Evolutionary conservation across 169 alveolate genomes (phyloP).

Genomic region (Cryptosporidium sp.): DNA sequence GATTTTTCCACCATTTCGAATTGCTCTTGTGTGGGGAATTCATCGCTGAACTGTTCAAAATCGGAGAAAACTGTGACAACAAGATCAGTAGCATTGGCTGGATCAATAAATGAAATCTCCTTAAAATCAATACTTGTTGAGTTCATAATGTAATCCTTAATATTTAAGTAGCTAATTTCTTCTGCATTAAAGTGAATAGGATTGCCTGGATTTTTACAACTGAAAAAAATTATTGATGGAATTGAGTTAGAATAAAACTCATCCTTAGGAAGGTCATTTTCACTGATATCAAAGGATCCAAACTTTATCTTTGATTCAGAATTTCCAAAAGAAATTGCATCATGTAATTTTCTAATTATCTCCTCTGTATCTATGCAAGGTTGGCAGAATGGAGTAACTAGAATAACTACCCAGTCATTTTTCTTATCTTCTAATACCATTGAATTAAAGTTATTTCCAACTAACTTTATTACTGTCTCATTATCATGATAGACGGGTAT

Average conservation of each 20-base stretch:
- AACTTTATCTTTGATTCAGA: slow-evolving; percentile 22
- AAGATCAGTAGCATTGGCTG: slow-evolving; percentile 43
- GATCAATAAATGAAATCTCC: slow-evolving; percentile 25
- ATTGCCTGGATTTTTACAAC: not conserved
- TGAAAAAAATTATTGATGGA: slow-evolving; percentile 53
- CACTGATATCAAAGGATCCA: slow-evolving; percentile 64
- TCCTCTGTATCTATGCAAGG: slow-evolving; percentile 72
- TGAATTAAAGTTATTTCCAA: slow-evolving; percentile 48
- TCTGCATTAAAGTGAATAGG: slow-evolving; percentile 44
- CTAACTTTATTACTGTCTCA: slow-evolving; percentile 14
- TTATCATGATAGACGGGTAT: slow-evolving; percentile 28
- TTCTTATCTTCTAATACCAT: slow-evolving; percentile 35
- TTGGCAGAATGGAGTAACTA: slow-evolving; percentile 71
- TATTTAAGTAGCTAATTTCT: slow-evolving; percentile 47
- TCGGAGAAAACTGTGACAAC: slow-evolving; percentile 64
- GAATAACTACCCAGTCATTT: slow-evolving; percentile 56
- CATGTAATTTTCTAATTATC: slow-evolving; percentile 19
- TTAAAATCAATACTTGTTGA: slow-evolving; percentile 41
- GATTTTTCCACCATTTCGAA: slow-evolving; percentile 25
- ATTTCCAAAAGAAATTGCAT: not conserved
- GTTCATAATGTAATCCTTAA: slow-evolving; percentile 32
- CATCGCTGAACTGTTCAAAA: slow-evolving; percentile 65
- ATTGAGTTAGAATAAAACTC: slow-evolving; percentile 46
- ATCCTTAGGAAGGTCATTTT: slow-evolving; percentile 68
- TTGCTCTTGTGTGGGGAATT: slow-evolving; percentile 60